Evolutionary conservation across 129 eudicot genomes (phyloP), one percentile per base, ranked within the genome.

Genomic region (Saussurea involucrata): DNA sequence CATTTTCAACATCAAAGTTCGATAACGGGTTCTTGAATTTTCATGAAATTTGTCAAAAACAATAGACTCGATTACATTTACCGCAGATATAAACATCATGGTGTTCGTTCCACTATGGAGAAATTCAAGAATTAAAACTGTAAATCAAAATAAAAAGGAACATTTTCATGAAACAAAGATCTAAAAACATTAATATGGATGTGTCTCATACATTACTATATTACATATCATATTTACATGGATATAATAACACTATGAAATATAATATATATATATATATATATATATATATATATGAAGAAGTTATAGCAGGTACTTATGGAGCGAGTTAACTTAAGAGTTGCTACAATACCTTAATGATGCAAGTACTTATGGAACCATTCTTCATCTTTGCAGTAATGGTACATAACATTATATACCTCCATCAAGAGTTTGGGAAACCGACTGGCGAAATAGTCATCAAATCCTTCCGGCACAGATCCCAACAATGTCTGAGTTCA

Each of bases 381-480:
- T 46, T 85, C 90, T 53, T 95, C 98, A 46, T 78, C 76, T 63
- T 79, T 87, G 84, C 97, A 95, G 80, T 85, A 76, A 71, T 57
- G 78, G 46, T 73, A 34, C 90, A 88, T 82, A 44, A 91, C 97
- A 32, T 86, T 88, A 83, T 95, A 91, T 71, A 95, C 98, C 86
- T 95, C 92, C 29, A 95, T 91, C 78, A 95, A 72, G 61, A 95
- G 84, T 31, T 86, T 85, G 0, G 97, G 98, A 40, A 91, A 95
- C 80, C 97, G 87, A 77, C 82, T 84, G 20, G 69, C 87, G 63
- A 95, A 95, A 75, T 95, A 95, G 22, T 75, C 82, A 66, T 95
- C 90, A 81, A 87, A 95, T 68, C 97, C 96, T 72, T 91, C 92
- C 3, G 97, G 96, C 17, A 95, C 88, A 20, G 89, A 21, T 86